phyloP scores from a whole-genome alignment of 805 yeast species.

The Suhomyces sp. region DNA sequence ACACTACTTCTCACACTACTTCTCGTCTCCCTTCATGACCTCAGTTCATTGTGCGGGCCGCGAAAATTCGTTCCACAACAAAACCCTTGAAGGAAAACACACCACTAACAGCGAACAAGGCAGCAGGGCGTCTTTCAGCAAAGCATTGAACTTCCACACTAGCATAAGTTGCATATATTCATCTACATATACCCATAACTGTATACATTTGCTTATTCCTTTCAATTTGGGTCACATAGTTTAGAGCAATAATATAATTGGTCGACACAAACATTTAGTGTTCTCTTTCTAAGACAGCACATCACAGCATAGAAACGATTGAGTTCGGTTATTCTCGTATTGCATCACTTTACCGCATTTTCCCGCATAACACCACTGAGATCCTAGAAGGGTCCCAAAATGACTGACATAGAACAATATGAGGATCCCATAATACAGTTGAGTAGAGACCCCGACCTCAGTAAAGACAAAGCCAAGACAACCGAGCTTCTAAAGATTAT shows the following conservation, averaged over 20 bases:
- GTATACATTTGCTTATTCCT: background rate
- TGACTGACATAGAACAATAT: constrained; percentile 28
- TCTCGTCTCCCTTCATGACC: background rate
- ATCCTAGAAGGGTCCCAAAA: background rate
- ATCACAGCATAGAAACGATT: background rate
- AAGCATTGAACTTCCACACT: background rate
- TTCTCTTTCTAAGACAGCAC: background rate
- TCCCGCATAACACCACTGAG: background rate
- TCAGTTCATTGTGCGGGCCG: background rate
- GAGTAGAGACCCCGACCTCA: constrained; percentile 49
- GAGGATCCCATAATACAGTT: constrained; percentile 48
- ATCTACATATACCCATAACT: background rate
- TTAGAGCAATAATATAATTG: background rate
- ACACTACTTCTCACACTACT: background rate
- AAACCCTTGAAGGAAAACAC: background rate
- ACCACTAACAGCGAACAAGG: background rate
- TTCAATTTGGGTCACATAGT: background rate
- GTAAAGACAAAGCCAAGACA: constrained; percentile 39
- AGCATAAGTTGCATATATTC: background rate
- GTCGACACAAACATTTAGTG: background rate
- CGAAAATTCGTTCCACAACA: background rate
- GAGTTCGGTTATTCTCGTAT: background rate
- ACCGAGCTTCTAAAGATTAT: constrained; percentile 40
- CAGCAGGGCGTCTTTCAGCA: background rate
- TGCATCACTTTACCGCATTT: background rate